A percentile compares a stretch with the other conserved stretches of the same genome.
Conservation (phyloP, 179 eudicot genomes). For the Nepenthes alata region DNA sequence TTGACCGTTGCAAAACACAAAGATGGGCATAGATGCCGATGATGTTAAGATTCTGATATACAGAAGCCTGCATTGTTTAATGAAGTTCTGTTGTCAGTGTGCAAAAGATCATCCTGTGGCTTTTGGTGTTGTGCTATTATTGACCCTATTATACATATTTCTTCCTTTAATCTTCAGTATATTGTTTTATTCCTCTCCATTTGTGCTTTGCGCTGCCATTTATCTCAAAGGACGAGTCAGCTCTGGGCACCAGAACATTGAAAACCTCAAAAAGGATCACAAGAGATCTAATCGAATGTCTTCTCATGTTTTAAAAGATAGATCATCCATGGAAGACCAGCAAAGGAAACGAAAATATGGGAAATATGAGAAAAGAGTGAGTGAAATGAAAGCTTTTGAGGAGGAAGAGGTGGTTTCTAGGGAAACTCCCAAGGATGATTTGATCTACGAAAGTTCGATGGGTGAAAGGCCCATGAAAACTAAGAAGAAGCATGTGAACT, state of each 20-base stretch:
- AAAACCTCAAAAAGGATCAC: slow-evolving; percentile 9
- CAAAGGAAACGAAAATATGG: slow-evolving; percentile 2
- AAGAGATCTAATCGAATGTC: slow-evolving; percentile 2
- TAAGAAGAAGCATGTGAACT: slow-evolving; percentile 18
- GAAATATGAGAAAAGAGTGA: slow-evolving; percentile 11
- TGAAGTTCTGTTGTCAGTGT: slow-evolving; percentile 21
- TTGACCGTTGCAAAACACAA: slow-evolving; percentile 2
- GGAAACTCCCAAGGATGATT: slow-evolving; percentile 8
- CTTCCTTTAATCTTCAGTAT: slow-evolving; percentile 36
- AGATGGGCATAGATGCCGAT: slow-evolving; percentile 39
- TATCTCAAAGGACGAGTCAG: slow-evolving; percentile 18
- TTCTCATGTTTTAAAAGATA: background rate
- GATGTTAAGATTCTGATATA: slow-evolving; percentile 26
- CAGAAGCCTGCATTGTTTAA: slow-evolving; percentile 22
- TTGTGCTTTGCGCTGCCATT: slow-evolving; percentile 22
- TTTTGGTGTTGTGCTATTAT: slow-evolving; percentile 23
- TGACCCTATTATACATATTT: slow-evolving; percentile 37
- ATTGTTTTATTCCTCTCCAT: slow-evolving; percentile 35
- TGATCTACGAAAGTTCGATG: slow-evolving; percentile 20
- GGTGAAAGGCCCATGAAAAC: slow-evolving; percentile 32
- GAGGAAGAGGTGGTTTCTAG: slow-evolving; percentile 11
- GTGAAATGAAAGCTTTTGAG: background rate
- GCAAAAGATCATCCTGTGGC: slow-evolving; percentile 34
- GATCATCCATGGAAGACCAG: background rate
- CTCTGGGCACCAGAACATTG: slow-evolving; percentile 2